phyloP scores from a whole-genome alignment of 495 filamentous ascomycete species.

The Aspergillus haitiensis region DNA sequence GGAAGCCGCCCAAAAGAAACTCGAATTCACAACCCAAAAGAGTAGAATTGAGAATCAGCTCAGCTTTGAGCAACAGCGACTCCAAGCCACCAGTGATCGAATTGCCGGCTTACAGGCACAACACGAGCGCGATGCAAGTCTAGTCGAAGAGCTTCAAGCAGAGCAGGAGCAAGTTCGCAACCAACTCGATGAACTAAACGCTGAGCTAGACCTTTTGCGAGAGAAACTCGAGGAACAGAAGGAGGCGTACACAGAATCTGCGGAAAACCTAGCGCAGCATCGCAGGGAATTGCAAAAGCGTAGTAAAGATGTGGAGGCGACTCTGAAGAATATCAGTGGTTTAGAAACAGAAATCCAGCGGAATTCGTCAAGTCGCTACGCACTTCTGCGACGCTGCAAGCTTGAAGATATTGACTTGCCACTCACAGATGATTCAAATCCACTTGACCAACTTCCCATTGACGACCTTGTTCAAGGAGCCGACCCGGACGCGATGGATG shows the following conservation, averaged over 20 bases:
- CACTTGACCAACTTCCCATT: constrained; percentile 80
- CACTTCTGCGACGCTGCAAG: constrained; percentile 82
- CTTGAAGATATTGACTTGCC: constrained; percentile 90
- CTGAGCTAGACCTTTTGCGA: constrained; percentile 73
- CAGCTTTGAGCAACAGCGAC: constrained; percentile 70
- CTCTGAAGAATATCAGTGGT: constrained; percentile 70
- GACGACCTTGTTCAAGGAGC: constrained; percentile 72
- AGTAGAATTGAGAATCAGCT: constrained; percentile 76
- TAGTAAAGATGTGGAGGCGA: constrained; percentile 76
- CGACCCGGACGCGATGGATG: constrained; percentile 80
- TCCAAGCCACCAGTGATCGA: constrained; percentile 66
- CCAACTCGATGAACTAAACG: constrained; percentile 67
- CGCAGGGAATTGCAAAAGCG: constrained; percentile 82
- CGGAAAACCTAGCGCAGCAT: constrained; percentile 76
- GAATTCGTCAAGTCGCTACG: constrained; percentile 77
- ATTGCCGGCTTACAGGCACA: constrained; percentile 65
- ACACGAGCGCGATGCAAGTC: constrained; percentile 60
- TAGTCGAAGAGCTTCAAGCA: constrained; percentile 66
- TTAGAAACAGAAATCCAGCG: constrained; percentile 82
- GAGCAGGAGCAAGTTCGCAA: constrained; percentile 75
- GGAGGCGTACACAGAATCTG: constrained; percentile 62
- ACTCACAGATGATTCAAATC: constrained; percentile 67
- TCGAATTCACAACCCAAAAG: constrained; percentile 82
- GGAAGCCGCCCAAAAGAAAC: constrained; percentile 80
- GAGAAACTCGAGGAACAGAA: constrained; percentile 69